Base-by-base conservation (phyloP, 495 filamentous ascomycete genomes). In the Cenococcum geophilum region DNA sequence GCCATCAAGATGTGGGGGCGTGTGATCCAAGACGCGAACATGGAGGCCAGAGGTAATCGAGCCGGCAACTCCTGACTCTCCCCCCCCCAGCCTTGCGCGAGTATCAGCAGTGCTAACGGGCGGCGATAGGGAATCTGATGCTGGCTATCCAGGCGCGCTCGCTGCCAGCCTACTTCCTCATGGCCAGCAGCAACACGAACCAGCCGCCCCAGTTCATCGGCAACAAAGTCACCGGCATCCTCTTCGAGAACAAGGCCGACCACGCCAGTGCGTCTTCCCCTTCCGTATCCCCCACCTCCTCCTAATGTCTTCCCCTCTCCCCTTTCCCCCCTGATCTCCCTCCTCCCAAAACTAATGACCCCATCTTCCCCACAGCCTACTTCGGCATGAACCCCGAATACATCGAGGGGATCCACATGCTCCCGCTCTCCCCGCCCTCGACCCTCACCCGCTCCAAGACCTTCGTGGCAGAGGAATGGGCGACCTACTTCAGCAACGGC, bases 201-300 rank as follows among this genome's bases (percentile, higher is more conserved):
- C 86, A 96, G 57, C 93, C 93, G 0, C 23, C 78, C 0, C 76
- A 87, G 23, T 96, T 95, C 64, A 83, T 88, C 43, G 79, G 74
- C 10, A 97, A 98, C 76, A 91, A 86, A 71, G 91, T 89, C 12
- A 85, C 89, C 4, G 93, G 95, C 14, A 96, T 97, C 53, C 73
- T 97, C 6, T 98, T 96, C 70, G 93, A 98, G 71, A 97, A 96
- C 74, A 98, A 98, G 73, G 81, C 91, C 37, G 89, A 97, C 72
- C 91, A 96, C 73, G 87, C 86, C 3, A 97, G 55, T 63, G 50
- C 3, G 59, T 43, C 22, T 20, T 25, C 55, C 42, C 36, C 47
- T 9, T 48, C 48, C 27, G 27, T 6, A 2, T 45, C 40, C 18
- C 40, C 56, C 25, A 27, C 20, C 34, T 50, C 32, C 21, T 50